Base-by-base conservation (phyloP, 2,329 filamentous ascomycete genomes). In the Fusarium protoensiforme region DNA sequence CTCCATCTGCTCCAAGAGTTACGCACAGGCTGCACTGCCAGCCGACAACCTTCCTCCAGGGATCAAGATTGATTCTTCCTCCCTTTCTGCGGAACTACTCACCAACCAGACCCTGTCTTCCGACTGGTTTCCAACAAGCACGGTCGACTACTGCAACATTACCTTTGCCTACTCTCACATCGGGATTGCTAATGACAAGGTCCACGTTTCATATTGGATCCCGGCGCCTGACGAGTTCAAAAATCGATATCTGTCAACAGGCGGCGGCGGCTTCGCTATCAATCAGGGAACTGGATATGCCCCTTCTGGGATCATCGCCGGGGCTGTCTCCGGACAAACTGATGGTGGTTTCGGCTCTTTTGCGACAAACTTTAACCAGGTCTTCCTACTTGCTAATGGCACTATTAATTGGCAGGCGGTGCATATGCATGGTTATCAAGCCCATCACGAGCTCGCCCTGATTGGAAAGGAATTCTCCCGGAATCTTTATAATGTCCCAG, bases 381-480 rank as follows among this genome's bases (percentile, higher is more conserved):
- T 84, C 0, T 80, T 83, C 10, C 80, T 87, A 1, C 76, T 79
- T 58, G 84, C 79, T 24, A 88, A 89, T 67, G 87, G 87, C 16
- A 84, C 85, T 4, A 80, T 87, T 71, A 87, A 89, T 78, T 88
- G 83, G 80, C 82, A 88, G 35, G 79, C 83, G 2, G 80, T 83
- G 4, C 83, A 85, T 79, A 86, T 85, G 81, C 88, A 88, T 63
- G 83, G 80, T 2, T 89, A 89, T 80, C 81, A 85, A 68, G 87
- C 84, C 0, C 80, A 88, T 4, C 84, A 84, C 57, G 88, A 90
- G 78, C 84, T 88, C 81, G 48, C 66, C 7, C 31, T 65, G 13
- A 75, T 88, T 9, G 85, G 85, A 20, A 87, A 87, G 67, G 77
- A 79, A 5, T 65, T 88, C 46, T 81, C 84, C 18, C 75, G 77